Evolutionary conservation across 116 monocot genomes (phyloP), one percentile per base, ranked within the genome.

Genomic region (Cymodocea nodosa): DNA sequence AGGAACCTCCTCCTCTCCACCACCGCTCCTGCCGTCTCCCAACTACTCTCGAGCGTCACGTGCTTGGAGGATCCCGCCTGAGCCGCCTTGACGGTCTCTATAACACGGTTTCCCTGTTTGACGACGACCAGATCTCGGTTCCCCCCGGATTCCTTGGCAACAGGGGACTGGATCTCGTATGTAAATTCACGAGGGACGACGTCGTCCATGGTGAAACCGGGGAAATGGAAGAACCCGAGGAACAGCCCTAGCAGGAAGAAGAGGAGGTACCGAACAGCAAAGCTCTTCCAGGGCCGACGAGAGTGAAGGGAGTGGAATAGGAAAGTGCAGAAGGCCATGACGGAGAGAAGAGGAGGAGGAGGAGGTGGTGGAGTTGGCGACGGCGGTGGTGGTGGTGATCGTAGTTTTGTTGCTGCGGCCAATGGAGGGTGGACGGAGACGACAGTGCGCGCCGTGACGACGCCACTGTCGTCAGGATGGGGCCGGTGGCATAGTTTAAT

Each of bases 211-310:
- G 34, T 30, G 64, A 71, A 51, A 52, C 60, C 66, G 67, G 61
- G 19, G 73, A 81, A 80, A 59, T 68, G 69, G 36, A 67, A 75
- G 63, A 85, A 63, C 23, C 83, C 85, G 7, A 85, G 69, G 15
- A 92, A 17, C 73, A 87, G 71, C 1, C 88, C 88, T 1, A 73
- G 51, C 71, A 76, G 30, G 73, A 92, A 87, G 81, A 71, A 87
- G 49, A 87, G 53, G 70, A 82, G 19, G 74, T 77, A 67, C 19
- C 70, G 78, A 63, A 75, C 57, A 58, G 86, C 37, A 51, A 63
- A 63, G 14, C 70, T 61, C 72, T 56, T 68, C 75, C 30, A 30
- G 30, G 30, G 19, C 52, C 19, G 52, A 16, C 30, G 67, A 4
- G 67, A 34, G 54, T 30, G 3, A 1, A 11, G 15, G 11, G n/a